Evolutionary conservation across 1,284 basidiomycete genomes (phyloP), one percentile per base, ranked within the genome.

Genomic region (Trametes pubescens): DNA sequence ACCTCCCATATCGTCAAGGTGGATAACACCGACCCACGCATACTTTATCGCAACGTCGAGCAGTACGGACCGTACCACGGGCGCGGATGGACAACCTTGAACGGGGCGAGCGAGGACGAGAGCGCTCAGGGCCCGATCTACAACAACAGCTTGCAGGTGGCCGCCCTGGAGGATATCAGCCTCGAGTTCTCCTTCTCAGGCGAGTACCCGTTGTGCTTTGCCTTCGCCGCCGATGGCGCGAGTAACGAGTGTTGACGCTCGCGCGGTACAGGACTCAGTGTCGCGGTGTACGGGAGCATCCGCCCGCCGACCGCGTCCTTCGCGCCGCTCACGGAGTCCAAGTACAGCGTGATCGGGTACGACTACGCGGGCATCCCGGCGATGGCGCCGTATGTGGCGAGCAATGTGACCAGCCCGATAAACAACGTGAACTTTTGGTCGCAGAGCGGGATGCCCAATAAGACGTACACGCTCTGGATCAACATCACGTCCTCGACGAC

Each of bases 361-460:
- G 57, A 63, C 51, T 63, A 51, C 7, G 62, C 44, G 1, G 57
- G 57, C 21, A 43, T 54, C 1, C 51, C 62, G 1, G 40, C 57
- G 13, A 59, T 55, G 44, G 22, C 29, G 4, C 57, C 57, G 34
- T 63, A 51, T 14, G 34, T 51, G 24, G 62, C 62, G 10, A 59
- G 58, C 21, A 60, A 57, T 16, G 49, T 60, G 14, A 60, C 49
- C 18, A 8, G 22, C 11, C 58, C 64, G 8, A 38, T 34, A 9
- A 54, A 61, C 59, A 46, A 55, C 21, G 57, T 61, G 18, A 53
- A 51, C 47, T 65, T 65, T 24, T 65, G 34, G 40, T 53, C 59
- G 46, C 57, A 52, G 14, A 54, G 44, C 29, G 51, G 35, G 4
- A 55, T 61, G 22, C 51, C 55, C 9, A 37, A 54, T 35, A 40